Base-by-base conservation (phyloP, 1,284 basidiomycete species). In the Sanguinoderma infundibulare region DNA sequence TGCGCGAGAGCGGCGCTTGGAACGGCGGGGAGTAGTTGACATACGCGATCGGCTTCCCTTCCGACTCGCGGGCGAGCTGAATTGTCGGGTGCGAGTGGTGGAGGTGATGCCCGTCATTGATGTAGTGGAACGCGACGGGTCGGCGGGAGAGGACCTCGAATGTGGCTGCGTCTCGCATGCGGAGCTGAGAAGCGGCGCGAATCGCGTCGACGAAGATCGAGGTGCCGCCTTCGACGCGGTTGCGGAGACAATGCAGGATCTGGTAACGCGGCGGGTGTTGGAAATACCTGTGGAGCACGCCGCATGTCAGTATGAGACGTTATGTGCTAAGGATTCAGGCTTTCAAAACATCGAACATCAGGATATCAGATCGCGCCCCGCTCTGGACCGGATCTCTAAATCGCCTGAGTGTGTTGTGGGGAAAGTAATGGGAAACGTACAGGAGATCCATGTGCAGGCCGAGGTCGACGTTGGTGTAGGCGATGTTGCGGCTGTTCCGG, bases 1-100 rank as follows among this genome's bases (percentile, higher is more conserved):
- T 72, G 5, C 81, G 73, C 1, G 81, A 77, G 2, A 93, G 78
- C 0, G 92, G 92, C 0, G 91, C 94, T 78, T 98, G 96, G 83
- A 98, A 99, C 0, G 96, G 97, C 0, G 97, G 97, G 4, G 92
- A 92, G 77, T 98, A 98, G 77, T 96, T 98, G 72, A 98, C 84
- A 62, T 88, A 85, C 44, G 77, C 77, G 64, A 94, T 51, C 30
- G 30, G 20, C 81, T 1, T 71, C 55, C 15, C 57, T 62, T 55
- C 22, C 62, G 61, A 15, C 26, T 59, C 60, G 60, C 60, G 72
- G 1, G 77, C 78, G 22, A 94, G 81, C 68, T 95, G 85, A 71
- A 98, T 89, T 2, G 94, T 94, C 0, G 89, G 87, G 72, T 96
- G 95, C n/a, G 83, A 76, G 67, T 81, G 78, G 65, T 91, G 86